Base-by-base conservation (phyloP, 441 rosid species). In the Erodium moschatum region DNA sequence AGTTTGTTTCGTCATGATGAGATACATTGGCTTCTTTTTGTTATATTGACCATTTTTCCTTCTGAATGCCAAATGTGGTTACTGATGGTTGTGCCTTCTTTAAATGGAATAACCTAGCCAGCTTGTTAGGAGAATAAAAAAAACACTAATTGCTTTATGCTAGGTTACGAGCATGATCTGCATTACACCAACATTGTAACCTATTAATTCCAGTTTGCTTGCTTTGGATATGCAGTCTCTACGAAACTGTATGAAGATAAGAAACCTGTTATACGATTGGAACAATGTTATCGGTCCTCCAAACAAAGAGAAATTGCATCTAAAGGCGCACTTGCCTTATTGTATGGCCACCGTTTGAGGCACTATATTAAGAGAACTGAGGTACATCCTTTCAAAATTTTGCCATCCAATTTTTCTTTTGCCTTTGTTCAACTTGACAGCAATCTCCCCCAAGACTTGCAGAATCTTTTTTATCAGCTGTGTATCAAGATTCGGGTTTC, bases 221-320 rank as follows among this genome's bases (percentile, higher is more conserved):
- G 60, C 19, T 40, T 38, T 3, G 9, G 38, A 63, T 69, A 48
- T 52, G 24, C 52, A 74, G 77, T 70, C 29, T 74, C 64, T 19
- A 38, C 42, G 16, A 69, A 74, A 67, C 65, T 6, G n/a, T 50
- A 66, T 44, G 73, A 70, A 48, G 70, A 74, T 9, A 69, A 67
- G 77, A 74, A 64, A 73, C 60, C 77, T 1, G 61, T 74, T 44
- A 70, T 74, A 38, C 70, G 77, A 62, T 44, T 74, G 73, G 77
- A 74, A 63, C 77, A 70, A 52, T 64, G 73, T 31, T 73, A 66
- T 18, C 63, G 63, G 16, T 69, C 73, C 46, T 70, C 67, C 60
- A 74, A 69, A 44, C 63, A 64, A 67, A 74, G 77, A 69, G 67
- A 73, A 66, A 70, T 74, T 33, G 67, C 73, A 38, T 66, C 73